Base-by-base conservation (phyloP, 495 filamentous ascomycete genomes). In the Neurospora tetraspora region DNA sequence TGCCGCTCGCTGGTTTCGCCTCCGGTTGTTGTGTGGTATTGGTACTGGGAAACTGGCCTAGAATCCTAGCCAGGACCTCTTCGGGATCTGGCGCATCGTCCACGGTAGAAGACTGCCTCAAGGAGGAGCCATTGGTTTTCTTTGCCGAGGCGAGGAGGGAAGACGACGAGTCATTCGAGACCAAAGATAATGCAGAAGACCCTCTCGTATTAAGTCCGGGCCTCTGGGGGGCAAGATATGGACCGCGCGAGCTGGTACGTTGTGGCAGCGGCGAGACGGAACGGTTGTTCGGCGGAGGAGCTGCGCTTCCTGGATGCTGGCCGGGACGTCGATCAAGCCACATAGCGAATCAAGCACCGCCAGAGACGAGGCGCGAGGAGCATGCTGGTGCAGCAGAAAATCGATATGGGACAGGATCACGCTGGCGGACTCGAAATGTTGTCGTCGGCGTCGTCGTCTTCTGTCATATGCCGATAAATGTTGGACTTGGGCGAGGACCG, bases 251-350 rank as follows among this genome's bases (percentile, higher is more conserved):
- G 70, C 83, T 85, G 16, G 89, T 87, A 74, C 87, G 88, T 31
- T 91, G 88, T 4, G 79, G 78, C 42, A 90, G 85, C 53, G 92
- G 94, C 74, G 91, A 94, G 76, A 88, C 89, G 38, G 90, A 84
- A 76, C 92, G 88, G 79, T 86, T 89, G 70, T 84, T 85, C 65
- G 83, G 83, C 16, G 87, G 82, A 61, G 83, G 73, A 61, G 23
- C 80, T 69, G 87, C 82, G 71, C 88, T 87, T 70, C 89, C 90
- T 45, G 86, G 85, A 69, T 91, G 89, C 80, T 92, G 90, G 77
- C 88, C 90, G 70, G 91, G 90, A 73, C 95, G 90, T 77, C 93
- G 90, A 86, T 97, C 93, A 75, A 94, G 90, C 92, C 93, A 96
- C 94, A 96, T 96, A 74, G 72, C 84, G 77, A 69, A 40, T 70